Evolutionary conservation across 2,329 filamentous ascomycete genomes (phyloP), one percentile per base, ranked within the genome.

Genomic region (Sporothrix pallida): DNA sequence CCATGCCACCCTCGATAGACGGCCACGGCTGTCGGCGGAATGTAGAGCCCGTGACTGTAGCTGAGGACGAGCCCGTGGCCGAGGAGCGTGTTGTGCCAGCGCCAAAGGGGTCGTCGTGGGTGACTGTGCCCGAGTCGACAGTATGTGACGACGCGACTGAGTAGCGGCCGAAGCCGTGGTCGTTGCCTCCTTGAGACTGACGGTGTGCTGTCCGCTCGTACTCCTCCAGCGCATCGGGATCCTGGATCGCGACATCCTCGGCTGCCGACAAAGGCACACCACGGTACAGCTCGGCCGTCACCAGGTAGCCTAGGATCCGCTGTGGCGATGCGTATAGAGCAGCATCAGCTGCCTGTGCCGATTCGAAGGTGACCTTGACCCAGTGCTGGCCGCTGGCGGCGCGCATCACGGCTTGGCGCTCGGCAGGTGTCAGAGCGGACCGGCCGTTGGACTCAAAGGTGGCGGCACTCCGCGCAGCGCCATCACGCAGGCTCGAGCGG

Each of bases 381-480:
- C 95, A 98, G 84, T 97, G 93, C 77, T 92, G 88, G 60, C 95
- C 95, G 69, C 94, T 93, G 63, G 91, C 92, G 75, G 93, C 94
- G 75, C 87, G 89, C 76, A 77, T 77, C 79, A 95, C 93, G 81
- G 95, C 92, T 71, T 87, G 86, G 73, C 94, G 89, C 78, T 97
- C 93, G 52, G 92, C 91, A 20, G 88, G 83, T 1, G 91, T 92
- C 71, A 97, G 83, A 10, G 88, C 87, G 56, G 86, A 84, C 70
- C 88, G 87, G 74, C 90, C 89, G 71, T 76, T 73, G 54, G 74
- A 73, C 31, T 56, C 72, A 5, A 74, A 15, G 12, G 74, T 73
- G 2, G 77, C 76, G 7, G 74, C 74, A 26, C 72, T 71, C 67
- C 91, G 90, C 9, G 92, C 88, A 10, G 92, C 90, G 70, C 92